A percentile compares a stretch with the other conserved stretches of the same genome.
phyloP scores from a whole-genome alignment of 805 yeast species.

The Cyberlindnera galapagoensis region DNA sequence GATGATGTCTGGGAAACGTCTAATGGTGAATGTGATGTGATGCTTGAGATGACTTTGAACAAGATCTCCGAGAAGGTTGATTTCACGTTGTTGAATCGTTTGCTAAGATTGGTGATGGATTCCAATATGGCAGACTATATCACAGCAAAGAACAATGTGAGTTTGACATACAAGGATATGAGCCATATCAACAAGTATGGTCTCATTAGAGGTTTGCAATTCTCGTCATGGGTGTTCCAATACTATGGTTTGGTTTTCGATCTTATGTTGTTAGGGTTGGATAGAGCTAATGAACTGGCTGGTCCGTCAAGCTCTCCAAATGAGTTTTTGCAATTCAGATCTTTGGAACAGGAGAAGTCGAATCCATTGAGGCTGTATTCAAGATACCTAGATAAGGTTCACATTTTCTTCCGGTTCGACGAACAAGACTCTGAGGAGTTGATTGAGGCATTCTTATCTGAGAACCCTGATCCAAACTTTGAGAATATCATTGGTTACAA shows the following conservation, averaged over 20 bases:
- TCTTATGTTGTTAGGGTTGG: constrained; percentile 73
- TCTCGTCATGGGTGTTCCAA: constrained; percentile 84
- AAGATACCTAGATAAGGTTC: constrained; percentile 77
- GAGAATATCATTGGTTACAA: constrained; percentile 82
- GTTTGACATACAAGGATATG: constrained; percentile 88
- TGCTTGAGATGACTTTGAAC: constrained; percentile 70
- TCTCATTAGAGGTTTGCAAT: constrained; percentile 80
- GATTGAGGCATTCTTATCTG: constrained; percentile 67
- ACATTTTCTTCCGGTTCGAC: constrained; percentile 69
- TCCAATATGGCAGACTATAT: constrained; percentile 92
- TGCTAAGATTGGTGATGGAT: constrained; percentile 76
- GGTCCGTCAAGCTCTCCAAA: constrained; percentile 70
- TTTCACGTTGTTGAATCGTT: constrained; percentile 75
- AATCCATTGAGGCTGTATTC: constrained; percentile 79
- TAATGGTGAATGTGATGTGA: constrained; percentile 72
- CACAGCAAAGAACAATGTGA: constrained; percentile 82
- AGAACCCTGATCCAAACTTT: constrained; percentile 89
- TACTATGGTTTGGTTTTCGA: constrained; percentile 86
- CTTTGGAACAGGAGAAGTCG: constrained; percentile 46
- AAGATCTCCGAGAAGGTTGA: constrained; percentile 83
- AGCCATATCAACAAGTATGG: constrained; percentile 88
- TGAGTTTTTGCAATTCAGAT: constrained; percentile 68
- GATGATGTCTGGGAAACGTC: constrained; percentile 71
- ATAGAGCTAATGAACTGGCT: constrained; percentile 82
- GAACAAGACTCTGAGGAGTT: constrained; percentile 70